phyloP scores from a whole-genome alignment of 306 rosid genomes.

The Acacia melanoxylon region DNA sequence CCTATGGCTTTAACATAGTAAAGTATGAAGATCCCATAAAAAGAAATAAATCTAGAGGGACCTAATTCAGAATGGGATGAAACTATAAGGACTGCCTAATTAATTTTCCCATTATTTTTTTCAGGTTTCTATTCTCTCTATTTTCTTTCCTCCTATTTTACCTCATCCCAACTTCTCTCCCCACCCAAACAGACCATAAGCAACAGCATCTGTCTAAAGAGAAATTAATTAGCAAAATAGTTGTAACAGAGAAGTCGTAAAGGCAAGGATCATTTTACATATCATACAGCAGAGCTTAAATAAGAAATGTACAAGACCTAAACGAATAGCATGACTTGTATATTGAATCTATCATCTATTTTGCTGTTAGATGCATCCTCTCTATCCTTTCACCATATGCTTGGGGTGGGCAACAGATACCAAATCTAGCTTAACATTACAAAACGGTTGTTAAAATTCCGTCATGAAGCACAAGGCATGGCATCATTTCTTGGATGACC shows the following conservation, averaged over 20 bases:
- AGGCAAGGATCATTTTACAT: conserved; percentile 12
- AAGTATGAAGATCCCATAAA: too few species aligned
- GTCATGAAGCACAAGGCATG: conserved; percentile 25
- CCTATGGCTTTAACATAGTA: too few species aligned
- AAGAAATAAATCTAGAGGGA: too few species aligned
- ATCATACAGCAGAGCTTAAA: conserved; percentile 33
- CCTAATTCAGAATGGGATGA: too few species aligned
- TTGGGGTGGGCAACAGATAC: neutral
- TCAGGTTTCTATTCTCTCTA: too few species aligned
- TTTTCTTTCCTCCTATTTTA: neutral
- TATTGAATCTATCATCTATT: conserved; percentile 1
- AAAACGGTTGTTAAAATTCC: conserved; percentile 22
- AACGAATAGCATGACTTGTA: conserved; percentile 10
- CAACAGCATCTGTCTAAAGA: neutral
- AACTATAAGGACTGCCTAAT: too few species aligned
- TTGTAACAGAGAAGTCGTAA: neutral
- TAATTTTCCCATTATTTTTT: too few species aligned
- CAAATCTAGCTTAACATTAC: conserved; percentile 34
- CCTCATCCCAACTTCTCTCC: neutral
- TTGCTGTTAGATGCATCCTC: neutral
- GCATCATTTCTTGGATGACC: conserved; percentile 73
- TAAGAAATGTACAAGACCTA: conserved; percentile 38
- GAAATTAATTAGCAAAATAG: neutral
- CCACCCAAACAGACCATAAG: neutral
- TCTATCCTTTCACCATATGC: conserved; percentile 9